These are phyloP conservation scores for Lasiodiplodia hormozganensis DNA, from an alignment of 2,329 filamentous ascomycete species.

Conservation along the genomic window DNA sequence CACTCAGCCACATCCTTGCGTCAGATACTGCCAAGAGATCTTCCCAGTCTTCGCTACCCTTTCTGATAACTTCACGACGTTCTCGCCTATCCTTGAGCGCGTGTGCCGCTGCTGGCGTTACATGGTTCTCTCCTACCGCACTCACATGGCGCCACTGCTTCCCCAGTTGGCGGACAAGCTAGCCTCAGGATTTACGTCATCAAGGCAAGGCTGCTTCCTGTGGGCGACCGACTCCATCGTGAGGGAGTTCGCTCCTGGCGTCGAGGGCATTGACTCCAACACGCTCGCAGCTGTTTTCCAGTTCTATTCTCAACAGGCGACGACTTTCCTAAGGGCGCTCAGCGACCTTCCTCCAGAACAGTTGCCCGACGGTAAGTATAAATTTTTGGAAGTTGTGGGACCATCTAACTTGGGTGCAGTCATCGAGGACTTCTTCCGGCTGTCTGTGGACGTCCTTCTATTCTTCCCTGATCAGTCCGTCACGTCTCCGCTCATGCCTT, in stretches of 20 bases:
- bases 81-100: slow-evolving; percentile 88
- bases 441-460: slow-evolving; percentile 87
- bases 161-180: slow-evolving; percentile 88
- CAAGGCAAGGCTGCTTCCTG: slow-evolving; percentile 94
- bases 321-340: slow-evolving; percentile 86
- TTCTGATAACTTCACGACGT: slow-evolving; percentile 84
- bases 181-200: slow-evolving; percentile 81
- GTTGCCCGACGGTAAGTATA: slow-evolving; percentile 69
- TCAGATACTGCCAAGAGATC: slow-evolving; percentile 95
- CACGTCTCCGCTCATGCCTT: slow-evolving; percentile 76
- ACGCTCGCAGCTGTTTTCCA: slow-evolving; percentile 88
- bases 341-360: slow-evolving; percentile 81
- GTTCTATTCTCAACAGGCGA: slow-evolving; percentile 94
- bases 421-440: slow-evolving; percentile 95
- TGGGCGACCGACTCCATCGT: slow-evolving; percentile 97
- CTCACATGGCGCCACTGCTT: slow-evolving; percentile 83
- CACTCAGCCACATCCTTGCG: slow-evolving; percentile 81
- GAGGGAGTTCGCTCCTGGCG: slow-evolving; percentile 91
- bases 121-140: slow-evolving; percentile 96
- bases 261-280: slow-evolving; percentile 80
- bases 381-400: not conserved
- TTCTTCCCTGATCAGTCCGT: slow-evolving; percentile 90
- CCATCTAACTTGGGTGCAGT: slow-evolving; percentile 55
- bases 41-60: slow-evolving; percentile 88
- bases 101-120: slow-evolving; percentile 95